Conservation (phyloP, 352 stramenopile genomes). For the Pythium phragmiticola region DNA sequence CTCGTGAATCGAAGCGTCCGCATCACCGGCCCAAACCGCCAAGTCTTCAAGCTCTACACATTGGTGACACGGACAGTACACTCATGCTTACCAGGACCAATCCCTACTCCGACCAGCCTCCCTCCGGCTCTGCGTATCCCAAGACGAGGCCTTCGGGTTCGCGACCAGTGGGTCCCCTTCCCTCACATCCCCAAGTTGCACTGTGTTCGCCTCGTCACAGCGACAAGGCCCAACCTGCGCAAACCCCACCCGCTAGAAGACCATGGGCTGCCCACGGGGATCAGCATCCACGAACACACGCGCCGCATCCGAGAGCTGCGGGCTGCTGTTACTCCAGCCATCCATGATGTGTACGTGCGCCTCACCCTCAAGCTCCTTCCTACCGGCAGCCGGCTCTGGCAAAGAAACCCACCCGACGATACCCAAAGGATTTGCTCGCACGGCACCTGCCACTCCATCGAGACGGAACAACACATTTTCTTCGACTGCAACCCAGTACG, state of each 20-base stretch:
- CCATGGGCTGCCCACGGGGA: not conserved
- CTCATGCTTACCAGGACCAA: not conserved
- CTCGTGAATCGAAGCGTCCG: not conserved
- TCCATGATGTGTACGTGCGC: not conserved
- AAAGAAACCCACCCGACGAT: not conserved
- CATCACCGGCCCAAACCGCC: not conserved
- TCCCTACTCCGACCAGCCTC: not conserved
- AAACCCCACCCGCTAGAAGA: not conserved
- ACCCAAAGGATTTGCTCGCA: not conserved
- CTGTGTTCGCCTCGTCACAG: not conserved
- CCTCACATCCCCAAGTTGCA: not conserved
- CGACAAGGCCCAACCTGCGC: not conserved
- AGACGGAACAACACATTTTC: conserved; percentile 1
- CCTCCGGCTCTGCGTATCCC: not conserved
- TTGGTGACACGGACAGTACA: not conserved
- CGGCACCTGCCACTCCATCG: not conserved
- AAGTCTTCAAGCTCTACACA: not conserved
- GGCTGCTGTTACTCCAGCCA: not conserved
- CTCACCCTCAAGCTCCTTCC: conserved; percentile 1
- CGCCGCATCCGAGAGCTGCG: not conserved
- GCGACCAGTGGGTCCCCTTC: not conserved
- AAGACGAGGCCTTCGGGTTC: not conserved
- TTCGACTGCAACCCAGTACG: not conserved
- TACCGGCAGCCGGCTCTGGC: not conserved
- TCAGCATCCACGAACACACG: not conserved